Evolutionary conservation across 768 basidiomycete genomes (phyloP).

Genomic region (Phanerochaete sordida): DNA sequence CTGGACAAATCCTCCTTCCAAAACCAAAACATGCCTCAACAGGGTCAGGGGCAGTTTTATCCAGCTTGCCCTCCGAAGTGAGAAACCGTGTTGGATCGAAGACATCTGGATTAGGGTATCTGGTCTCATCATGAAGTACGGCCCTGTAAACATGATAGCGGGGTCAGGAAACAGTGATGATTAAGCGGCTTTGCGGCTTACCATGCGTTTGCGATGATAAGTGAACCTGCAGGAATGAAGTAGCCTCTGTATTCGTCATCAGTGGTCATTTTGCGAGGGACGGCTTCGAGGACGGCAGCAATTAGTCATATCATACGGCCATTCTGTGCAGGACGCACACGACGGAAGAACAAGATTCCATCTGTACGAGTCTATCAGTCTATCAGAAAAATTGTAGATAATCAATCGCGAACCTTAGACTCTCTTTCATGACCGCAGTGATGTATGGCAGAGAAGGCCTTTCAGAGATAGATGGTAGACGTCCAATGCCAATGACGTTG

Average conservation of each 20-base stretch:
- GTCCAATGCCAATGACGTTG: slow-evolving; percentile 17
- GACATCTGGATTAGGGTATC: slow-evolving; percentile 26
- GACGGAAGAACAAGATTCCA: background rate
- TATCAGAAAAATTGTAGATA: background rate
- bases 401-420: background rate
- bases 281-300: background rate
- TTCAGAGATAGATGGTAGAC: slow-evolving; percentile 25
- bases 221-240: slow-evolving; percentile 27
- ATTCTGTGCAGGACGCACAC: background rate
- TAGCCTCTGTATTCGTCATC: slow-evolving; percentile 28
- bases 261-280: slow-evolving; percentile 21
- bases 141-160: background rate
- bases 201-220: slow-evolving; percentile 26
- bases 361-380: background rate
- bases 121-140: background rate
- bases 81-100: slow-evolving; percentile 23
- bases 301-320: background rate
- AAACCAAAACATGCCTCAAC: slow-evolving; percentile 11
- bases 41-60: slow-evolving; percentile 1
- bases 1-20: slow-evolving; percentile 21
- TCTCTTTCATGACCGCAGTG: slow-evolving; percentile 17
- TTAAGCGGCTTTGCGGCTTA: too few relatives aligned
- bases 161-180: background rate
- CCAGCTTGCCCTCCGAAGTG: slow-evolving; percentile 8
- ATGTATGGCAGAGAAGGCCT: slow-evolving; percentile 22